Evolutionary conservation across 352 stramenopile species (phyloP).

Genomic region (Globisporangium polare): DNA sequence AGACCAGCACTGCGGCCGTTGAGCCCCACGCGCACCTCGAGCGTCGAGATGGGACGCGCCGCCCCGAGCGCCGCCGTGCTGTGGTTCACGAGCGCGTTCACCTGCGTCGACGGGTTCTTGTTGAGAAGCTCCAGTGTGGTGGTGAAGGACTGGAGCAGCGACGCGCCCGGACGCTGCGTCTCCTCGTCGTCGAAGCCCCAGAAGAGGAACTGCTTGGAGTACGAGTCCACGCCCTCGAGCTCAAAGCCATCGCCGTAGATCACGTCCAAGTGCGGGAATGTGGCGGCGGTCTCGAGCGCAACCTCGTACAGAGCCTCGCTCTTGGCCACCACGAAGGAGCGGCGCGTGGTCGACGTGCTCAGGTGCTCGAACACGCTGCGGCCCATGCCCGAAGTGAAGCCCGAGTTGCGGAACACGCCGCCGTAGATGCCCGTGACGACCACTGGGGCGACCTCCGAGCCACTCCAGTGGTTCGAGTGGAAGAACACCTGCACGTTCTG

Average conservation of each 20-base stretch:
- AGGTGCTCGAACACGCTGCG: constrained; percentile 65
- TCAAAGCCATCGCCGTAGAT: constrained; percentile 46
- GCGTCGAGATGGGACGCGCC: constrained; percentile 35
- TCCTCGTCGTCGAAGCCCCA: constrained; percentile 82
- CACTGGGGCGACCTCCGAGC: constrained; percentile 21
- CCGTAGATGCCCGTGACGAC: constrained; percentile 69
- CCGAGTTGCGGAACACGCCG: constrained; percentile 54
- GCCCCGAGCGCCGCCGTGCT: constrained; percentile 23
- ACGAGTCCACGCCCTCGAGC: constrained; percentile 34
- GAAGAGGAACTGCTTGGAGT: constrained; percentile 89
- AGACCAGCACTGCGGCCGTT: constrained; percentile 28
- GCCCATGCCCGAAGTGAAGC: constrained; percentile 68
- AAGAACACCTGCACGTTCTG: constrained; percentile 76
- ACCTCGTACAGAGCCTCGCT: constrained; percentile 59
- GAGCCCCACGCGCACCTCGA: constrained; percentile 55
- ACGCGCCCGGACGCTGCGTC: constrained; percentile 23
- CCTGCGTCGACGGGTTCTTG: constrained; percentile 61
- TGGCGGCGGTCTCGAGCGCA: constrained; percentile 33
- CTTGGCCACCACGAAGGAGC: constrained; percentile 82
- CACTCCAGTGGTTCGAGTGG: constrained; percentile 45
- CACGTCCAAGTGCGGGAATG: constrained; percentile 57
- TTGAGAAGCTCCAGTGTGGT: constrained; percentile 48
- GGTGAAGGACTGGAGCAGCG: constrained; percentile 31
- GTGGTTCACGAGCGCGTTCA: constrained; percentile 57
- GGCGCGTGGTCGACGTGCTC: constrained; percentile 29